phyloP scores from a whole-genome alignment of 179 eudicot species.

The Silene vulgaris region DNA sequence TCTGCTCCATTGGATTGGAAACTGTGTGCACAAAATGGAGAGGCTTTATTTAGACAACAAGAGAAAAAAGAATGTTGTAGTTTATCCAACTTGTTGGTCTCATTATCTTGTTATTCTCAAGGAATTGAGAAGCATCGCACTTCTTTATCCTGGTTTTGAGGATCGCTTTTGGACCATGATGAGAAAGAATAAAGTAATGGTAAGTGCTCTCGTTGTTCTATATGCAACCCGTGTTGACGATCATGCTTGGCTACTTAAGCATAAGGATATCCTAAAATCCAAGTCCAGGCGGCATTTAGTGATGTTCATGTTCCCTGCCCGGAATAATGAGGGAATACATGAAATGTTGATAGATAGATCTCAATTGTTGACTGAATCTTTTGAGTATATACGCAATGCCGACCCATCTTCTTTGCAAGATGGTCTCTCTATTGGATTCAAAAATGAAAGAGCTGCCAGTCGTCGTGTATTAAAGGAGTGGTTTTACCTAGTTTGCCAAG shows the following conservation, averaged over 20 bases:
- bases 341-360: constrained; percentile 90
- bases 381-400: constrained; percentile 63
- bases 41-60: constrained; percentile 14
- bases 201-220: constrained; percentile 46
- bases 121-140: constrained; percentile 51
- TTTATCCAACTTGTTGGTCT: constrained; percentile 33
- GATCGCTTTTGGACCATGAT: constrained; percentile 45
- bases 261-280: constrained; percentile 61
- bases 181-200: constrained; percentile 41
- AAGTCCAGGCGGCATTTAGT: constrained; percentile 81
- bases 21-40: constrained; percentile 48
- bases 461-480: constrained; percentile 96
- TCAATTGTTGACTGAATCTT: constrained; percentile 73
- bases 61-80: constrained; percentile 26
- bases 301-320: constrained; percentile 78
- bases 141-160: constrained; percentile 40
- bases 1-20: constrained; percentile 38
- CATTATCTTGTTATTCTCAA: constrained; percentile 62
- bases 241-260: constrained; percentile 40
- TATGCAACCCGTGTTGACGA: constrained; percentile 47
- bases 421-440: constrained; percentile 83
- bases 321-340: constrained; percentile 71
- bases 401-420: constrained; percentile 44
- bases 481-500: constrained; percentile 44
- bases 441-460: constrained; percentile 91